Evolutionary conservation across 1,284 basidiomycete genomes (phyloP).

Genomic region (Cutaneotrichosporon cavernicola): DNA sequence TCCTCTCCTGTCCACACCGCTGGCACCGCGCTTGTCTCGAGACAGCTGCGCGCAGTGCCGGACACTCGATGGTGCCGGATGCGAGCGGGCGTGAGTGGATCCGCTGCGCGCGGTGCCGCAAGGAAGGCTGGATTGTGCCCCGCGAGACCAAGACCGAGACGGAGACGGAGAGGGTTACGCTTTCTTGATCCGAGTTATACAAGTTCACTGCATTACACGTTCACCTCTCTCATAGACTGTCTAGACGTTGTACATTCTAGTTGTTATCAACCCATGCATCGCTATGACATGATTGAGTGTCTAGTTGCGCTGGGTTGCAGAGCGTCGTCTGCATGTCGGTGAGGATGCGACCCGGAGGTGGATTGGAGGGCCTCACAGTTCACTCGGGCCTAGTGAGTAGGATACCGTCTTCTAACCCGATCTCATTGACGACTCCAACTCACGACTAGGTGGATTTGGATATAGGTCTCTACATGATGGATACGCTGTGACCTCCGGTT

Average conservation of each 20-base stretch:
- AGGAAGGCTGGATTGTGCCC: constrained; percentile 41
- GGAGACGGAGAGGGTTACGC: background rate
- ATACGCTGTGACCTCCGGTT: too few relatives aligned
- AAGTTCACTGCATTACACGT: background rate
- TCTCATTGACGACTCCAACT: too few relatives aligned
- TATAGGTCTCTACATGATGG: too few relatives aligned
- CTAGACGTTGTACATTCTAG: constrained; percentile 8
- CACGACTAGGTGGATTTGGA: too few relatives aligned
- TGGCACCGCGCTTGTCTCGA: constrained; percentile 46
- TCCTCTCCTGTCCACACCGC: constrained; percentile 39
- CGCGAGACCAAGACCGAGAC: constrained; percentile 6
- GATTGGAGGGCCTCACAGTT: too few relatives aligned
- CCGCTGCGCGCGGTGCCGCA: constrained; percentile 43
- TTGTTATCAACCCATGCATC: background rate
- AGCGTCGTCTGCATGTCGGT: too few relatives aligned
- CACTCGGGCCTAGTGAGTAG: too few relatives aligned
- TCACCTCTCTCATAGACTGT: background rate
- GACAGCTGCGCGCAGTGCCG: constrained; percentile 33
- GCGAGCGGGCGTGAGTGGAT: constrained; percentile 36
- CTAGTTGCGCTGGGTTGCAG: too few relatives aligned
- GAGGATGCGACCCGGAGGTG: too few relatives aligned
- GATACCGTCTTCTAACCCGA: too few relatives aligned
- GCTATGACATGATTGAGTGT: background rate
- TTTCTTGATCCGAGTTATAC: background rate
- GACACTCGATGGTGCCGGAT: constrained; percentile 19